Evolutionary conservation across 208 protist species (phyloP), one percentile per base, ranked within the genome.

Genomic region (Leishmania braziliensis): DNA sequence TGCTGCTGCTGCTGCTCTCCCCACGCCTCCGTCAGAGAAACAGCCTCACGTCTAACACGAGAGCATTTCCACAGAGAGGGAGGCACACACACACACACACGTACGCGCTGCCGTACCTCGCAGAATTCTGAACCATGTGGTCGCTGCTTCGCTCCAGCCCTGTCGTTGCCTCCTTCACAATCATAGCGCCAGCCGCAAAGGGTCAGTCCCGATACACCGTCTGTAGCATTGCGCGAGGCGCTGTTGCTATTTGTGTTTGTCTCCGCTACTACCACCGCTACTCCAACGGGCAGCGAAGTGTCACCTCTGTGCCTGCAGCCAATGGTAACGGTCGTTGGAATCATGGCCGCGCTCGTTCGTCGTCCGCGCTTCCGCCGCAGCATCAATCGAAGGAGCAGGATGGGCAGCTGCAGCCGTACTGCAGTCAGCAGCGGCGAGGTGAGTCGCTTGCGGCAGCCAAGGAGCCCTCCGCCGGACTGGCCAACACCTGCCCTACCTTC

Each of bases 401-500:
- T 72, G 39, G 5, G 39, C 39, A 46, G 68, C 68, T 33, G 46
- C 72, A 33, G 39, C 29, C 14, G 29, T 68, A 39, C 20, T 29
- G 12, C 29, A 5, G 62, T 14, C 62, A 68, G 50, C 51, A 68
- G 58, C 81, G 58, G 66, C 69, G 50, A 60, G 14, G 53, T 29
- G 36, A 75, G 29, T 36, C 36, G 54, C 36, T 58, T 20, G 65
- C 62, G 12, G 46, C 70, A 29, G 60, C 18, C 16, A 46, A 79
- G 62, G 39, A 43, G 60, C 23, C 43, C 14, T 48, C 65, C 70
- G 9, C n/a, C 46, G 73, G 36, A 39, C 46, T 33, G 46, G 23
- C 3, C 58, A 83, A 29, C 60, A 56, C 72, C 56, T 73, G 85
- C 43, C 20, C 65, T 9, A 83, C 86, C 3, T 94, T 97, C 77